Percentiles rank a stretch among this genome's conserved stretches.
These are phyloP conservation scores for Podila epigama DNA, from an alignment of 192 early-diverging fungal species.

Conservation along the genomic window DNA sequence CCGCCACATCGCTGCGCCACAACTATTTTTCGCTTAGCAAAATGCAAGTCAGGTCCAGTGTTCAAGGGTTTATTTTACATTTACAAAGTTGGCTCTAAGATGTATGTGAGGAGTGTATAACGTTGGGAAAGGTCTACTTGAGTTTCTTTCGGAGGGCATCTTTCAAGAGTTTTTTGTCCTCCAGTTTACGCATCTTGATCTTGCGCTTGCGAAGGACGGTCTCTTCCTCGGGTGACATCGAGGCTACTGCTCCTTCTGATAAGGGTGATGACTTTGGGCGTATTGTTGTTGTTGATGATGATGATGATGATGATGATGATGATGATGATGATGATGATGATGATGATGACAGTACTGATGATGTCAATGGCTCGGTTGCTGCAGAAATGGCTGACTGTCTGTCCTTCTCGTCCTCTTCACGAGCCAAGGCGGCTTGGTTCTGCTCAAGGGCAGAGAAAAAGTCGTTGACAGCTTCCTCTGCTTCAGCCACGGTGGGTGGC, in stretches of 20 bases:
- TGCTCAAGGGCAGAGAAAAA: slow-evolving; percentile 15
- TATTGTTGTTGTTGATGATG: too few species aligned
- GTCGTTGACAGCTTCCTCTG: slow-evolving; percentile 10
- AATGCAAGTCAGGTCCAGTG: too few species aligned
- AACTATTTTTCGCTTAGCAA: too few species aligned
- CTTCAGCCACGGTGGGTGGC: slow-evolving; percentile 9
- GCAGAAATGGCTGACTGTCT: background rate
- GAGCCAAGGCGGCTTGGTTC: background rate
- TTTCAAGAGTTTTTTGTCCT: slow-evolving; percentile 88
- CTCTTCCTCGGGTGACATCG: background rate
- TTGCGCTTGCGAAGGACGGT: slow-evolving; percentile 79
- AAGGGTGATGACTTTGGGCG: too few species aligned
- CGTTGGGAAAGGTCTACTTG: slow-evolving; percentile 54
- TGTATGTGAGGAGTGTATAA: background rate
- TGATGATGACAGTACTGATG: slow-evolving; percentile 3
- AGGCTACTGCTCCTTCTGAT: too few species aligned
- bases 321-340: too few species aligned
- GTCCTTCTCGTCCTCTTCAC: background rate
- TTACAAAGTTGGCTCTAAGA: background rate
- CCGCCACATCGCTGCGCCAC: too few species aligned
- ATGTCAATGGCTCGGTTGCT: background rate
- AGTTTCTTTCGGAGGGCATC: slow-evolving; percentile 75
- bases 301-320: too few species aligned
- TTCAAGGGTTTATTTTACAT: too few species aligned
- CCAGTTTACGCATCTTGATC: slow-evolving; percentile 97